Evolutionary conservation across 2,329 filamentous ascomycete species (phyloP).

Genomic region (Bipolaris victoriae): DNA sequence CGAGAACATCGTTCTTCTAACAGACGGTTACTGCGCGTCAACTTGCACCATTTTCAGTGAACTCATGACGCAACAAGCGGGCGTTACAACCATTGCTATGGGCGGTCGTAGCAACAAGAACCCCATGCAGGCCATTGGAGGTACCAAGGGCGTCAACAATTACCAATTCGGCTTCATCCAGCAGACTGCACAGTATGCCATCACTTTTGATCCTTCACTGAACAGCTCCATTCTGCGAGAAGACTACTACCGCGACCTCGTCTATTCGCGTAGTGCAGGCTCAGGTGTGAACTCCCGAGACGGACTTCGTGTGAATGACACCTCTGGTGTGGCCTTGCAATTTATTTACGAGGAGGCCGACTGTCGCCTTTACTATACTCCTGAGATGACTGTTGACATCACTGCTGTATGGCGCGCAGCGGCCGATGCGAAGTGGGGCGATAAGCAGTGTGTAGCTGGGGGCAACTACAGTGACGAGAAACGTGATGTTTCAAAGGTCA

Average conservation of each 20-base stretch:
- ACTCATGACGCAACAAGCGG: conserved; percentile 59
- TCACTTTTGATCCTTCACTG: conserved; percentile 30
- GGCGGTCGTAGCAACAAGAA: conserved; percentile 57
- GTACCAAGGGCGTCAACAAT: conserved; percentile 58
- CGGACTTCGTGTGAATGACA: conserved; percentile 42
- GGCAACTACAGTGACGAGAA: conserved; percentile 28
- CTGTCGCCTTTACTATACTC: conserved; percentile 50
- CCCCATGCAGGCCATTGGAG: conserved; percentile 61
- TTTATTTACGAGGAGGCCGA: conserved; percentile 50
- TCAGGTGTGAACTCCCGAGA: conserved; percentile 46
- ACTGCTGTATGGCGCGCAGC: conserved; percentile 48
- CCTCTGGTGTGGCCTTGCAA: conserved; percentile 43
- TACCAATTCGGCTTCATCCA: conserved; percentile 45
- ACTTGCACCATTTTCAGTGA: conserved; percentile 65
- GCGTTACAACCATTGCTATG: conserved; percentile 61
- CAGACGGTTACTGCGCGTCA: conserved; percentile 65
- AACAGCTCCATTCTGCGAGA: conserved; percentile 34
- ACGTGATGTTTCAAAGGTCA: conserved; percentile 27
- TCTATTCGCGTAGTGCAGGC: conserved; percentile 33
- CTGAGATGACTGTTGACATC: conserved; percentile 50
- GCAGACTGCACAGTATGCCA: conserved; percentile 27
- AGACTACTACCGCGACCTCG: conserved; percentile 36
- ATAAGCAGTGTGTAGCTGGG: conserved; percentile 40
- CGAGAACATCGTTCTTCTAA: conserved; percentile 60
- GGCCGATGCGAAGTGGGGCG: conserved; percentile 46